Conservation (phyloP, 768 basidiomycete genomes). For the Panaeolus cyanescens region DNA sequence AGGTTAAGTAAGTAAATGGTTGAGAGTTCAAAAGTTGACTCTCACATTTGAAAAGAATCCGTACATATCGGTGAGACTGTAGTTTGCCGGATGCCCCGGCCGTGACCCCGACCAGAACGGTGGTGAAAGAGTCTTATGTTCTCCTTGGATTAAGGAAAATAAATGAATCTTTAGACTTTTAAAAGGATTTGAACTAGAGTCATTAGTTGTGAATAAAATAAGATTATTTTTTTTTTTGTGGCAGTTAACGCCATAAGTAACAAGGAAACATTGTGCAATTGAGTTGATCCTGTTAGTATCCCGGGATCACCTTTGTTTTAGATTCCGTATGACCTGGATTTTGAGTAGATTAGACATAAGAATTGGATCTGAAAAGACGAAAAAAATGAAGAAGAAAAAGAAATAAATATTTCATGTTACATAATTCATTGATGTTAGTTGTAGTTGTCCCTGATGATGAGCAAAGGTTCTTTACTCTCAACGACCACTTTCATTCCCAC, state of each 20-base stretch:
- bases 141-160: constrained; percentile 18
- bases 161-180: constrained; percentile 17
- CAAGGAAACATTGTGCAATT: not conserved
- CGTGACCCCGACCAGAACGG: constrained; percentile 1
- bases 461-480: constrained; percentile 20
- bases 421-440: constrained; percentile 27
- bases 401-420: constrained; percentile 16
- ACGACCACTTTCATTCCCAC: constrained; percentile 15
- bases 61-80: not conserved
- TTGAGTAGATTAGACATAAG: constrained; percentile 1
- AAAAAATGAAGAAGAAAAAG: too few species aligned
- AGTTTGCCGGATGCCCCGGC: not conserved
- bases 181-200: constrained; percentile 7
- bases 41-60: constrained; percentile 2
- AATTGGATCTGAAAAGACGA: too few species aligned
- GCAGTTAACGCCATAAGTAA: constrained; percentile 14
- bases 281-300: constrained; percentile 1
- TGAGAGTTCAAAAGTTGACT: not conserved
- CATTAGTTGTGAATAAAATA: too few species aligned
- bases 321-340: too few species aligned
- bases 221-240: constrained; percentile 6
- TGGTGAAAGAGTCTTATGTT: constrained; percentile 10
- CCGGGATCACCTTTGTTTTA: not conserved
- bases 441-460: constrained; percentile 5
- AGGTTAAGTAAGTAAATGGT: constrained; percentile 3